Percentiles rank a stretch among this genome's conserved stretches.
Evolutionary conservation across 1,284 basidiomycete species (phyloP).

Genomic region (Cutaneotrichosporon arboriforme): DNA sequence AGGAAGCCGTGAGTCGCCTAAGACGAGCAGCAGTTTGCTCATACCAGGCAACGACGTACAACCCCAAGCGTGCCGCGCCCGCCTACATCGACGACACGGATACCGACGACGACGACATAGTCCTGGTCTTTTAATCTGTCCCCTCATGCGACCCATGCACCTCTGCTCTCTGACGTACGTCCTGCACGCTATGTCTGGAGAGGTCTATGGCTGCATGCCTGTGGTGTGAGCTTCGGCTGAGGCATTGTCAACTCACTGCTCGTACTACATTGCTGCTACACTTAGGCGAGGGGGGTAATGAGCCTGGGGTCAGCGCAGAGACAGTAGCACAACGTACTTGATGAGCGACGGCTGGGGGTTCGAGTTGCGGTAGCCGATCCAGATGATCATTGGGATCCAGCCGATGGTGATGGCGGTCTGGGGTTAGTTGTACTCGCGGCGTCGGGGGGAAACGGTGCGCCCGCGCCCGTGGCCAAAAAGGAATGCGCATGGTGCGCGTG

Average conservation of each 20-base stretch:
- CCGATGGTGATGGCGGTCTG: slow-evolving; percentile 83
- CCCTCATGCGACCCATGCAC: background rate
- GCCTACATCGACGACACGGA: background rate
- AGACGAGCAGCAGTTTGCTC: background rate
- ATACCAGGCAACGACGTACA: background rate
- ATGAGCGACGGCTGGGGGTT: slow-evolving; percentile 88
- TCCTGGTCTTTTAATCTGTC: slow-evolving; percentile 2
- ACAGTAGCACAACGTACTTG: slow-evolving; percentile 58
- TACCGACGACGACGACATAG: slow-evolving; percentile 12
- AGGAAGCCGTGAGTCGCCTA: background rate
- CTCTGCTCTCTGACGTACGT: too few relatives aligned
- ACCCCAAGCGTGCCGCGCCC: too few relatives aligned
- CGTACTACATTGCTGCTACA: background rate
- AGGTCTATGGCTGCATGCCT: slow-evolving; percentile 18
- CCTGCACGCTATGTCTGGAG: background rate
- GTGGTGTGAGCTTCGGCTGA: background rate
- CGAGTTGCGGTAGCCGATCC: slow-evolving; percentile 80
- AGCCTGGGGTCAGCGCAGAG: slow-evolving; percentile 53
- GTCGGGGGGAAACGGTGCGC: too few relatives aligned
- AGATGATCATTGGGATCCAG: slow-evolving; percentile 92
- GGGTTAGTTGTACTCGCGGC: too few relatives aligned
- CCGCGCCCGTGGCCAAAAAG: too few relatives aligned
- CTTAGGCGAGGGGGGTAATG: slow-evolving; percentile 79
- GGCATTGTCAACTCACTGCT: background rate
- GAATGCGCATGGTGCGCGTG: too few relatives aligned